phyloP scores from a whole-genome alignment of 495 filamentous ascomycete species.

The Lasiosphaeria ovina region DNA sequence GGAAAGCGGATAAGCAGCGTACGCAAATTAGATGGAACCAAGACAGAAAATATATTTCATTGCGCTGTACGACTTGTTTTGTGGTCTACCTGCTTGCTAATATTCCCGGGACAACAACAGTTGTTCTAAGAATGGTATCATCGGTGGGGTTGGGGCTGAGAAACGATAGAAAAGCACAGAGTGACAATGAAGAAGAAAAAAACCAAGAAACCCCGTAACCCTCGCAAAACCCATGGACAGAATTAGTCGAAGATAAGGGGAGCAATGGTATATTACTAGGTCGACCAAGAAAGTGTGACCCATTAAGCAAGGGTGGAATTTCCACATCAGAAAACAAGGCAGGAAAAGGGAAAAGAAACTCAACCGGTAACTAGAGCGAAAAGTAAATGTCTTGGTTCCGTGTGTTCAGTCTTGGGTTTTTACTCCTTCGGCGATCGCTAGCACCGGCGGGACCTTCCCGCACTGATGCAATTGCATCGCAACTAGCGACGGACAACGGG shows the following conservation, averaged over 20 bases:
- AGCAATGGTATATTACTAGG: conserved; percentile 21
- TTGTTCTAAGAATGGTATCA: conserved; percentile 24
- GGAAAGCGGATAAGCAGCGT: too few relatives aligned
- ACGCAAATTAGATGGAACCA: too few relatives aligned
- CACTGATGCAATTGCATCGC: conserved; percentile 13
- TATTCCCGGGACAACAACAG: conserved; percentile 15
- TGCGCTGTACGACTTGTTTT: neutral
- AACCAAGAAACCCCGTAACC: conserved; percentile 3
- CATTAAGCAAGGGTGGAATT: neutral
- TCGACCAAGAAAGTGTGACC: conserved; percentile 4
- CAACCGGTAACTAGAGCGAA: neutral
- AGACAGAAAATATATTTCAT: neutral
- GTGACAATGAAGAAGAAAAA: conserved; percentile 1
- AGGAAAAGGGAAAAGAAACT: conserved; percentile 5
- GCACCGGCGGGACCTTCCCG: neutral
- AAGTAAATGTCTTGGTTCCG: neutral
- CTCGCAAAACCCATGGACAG: conserved; percentile 6
- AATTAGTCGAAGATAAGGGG: conserved; percentile 10
- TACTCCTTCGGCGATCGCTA: conserved; percentile 1
- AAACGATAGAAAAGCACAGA: conserved; percentile 11
- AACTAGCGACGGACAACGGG: conserved; percentile 27
- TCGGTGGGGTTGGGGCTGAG: conserved; percentile 7
- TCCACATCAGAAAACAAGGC: neutral
- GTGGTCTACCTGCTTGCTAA: neutral
- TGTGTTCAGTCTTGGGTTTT: neutral